These are phyloP conservation scores for Asclepias syriaca DNA, from an alignment of 257 asterid species.

Conservation along the genomic window DNA sequence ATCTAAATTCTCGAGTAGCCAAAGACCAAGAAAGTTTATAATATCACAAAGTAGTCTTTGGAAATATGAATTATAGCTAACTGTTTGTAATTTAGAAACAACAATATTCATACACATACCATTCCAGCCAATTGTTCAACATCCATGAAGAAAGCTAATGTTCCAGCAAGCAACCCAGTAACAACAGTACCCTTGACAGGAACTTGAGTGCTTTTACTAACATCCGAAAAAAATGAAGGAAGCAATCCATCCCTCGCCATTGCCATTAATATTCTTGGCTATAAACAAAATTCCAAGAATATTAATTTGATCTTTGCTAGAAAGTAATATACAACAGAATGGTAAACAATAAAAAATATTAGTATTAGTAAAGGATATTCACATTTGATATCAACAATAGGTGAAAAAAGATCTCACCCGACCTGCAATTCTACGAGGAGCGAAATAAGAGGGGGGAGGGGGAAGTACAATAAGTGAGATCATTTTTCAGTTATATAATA, in stretches of 20 bases:
- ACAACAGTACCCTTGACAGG: conserved; percentile 78
- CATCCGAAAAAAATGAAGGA: conserved; percentile 86
- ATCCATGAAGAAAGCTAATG: conserved; percentile 86
- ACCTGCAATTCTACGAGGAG: not conserved
- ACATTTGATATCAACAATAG: not conserved
- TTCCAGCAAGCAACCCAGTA: conserved; percentile 72
- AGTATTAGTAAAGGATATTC: not conserved
- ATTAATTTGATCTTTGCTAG: not conserved
- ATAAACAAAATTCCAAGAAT: conserved; percentile 17
- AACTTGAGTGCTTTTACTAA: conserved; percentile 64
- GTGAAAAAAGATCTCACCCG: not conserved
- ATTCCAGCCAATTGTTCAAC: conserved; percentile 97
- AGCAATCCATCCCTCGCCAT: conserved; percentile 98
- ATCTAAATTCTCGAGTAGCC: not conserved
- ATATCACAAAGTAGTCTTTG: not conserved
- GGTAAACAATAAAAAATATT: not conserved
- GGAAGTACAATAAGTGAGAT: not conserved
- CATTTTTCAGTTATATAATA: not conserved
- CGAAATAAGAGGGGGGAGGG: not conserved
- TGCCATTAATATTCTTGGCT: conserved; percentile 98
- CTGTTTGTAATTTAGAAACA: not conserved
- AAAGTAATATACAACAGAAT: not conserved
- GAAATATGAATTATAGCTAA: not conserved
- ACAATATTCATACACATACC: conserved; percentile 35
- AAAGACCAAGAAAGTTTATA: not conserved